Evolutionary conservation across 78 protist species (phyloP), one percentile per base, ranked within the genome.

Genomic region (Polysphondylium violaceum): DNA sequence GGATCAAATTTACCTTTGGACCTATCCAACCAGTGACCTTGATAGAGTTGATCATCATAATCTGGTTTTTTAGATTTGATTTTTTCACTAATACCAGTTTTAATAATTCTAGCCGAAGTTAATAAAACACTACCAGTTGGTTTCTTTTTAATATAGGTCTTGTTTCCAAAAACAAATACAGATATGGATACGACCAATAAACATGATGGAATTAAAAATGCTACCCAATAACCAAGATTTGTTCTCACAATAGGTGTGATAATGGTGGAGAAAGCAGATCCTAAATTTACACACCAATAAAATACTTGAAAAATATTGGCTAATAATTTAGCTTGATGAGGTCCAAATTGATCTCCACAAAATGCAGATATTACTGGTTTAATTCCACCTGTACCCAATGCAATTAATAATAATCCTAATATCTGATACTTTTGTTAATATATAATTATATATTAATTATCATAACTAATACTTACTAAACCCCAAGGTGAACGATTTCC

Each of bases 341-440:
- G 47, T 1, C 79, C 60, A 23, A 96, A 61, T 74, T 96, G 98
- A 41, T 96, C 98, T 33, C 96, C 98, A 60, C 93, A 87, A 29
- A 96, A 88, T 36, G 94, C 51, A 6, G 92, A 69, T 3, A 90
- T 87, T 2, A 91, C 76, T 27, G 91, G 87, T 76, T 88, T 74
- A 23, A 83, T 71, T 43, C 98, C 98, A 29, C 98, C 98, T 3
- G 96, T 96, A 60, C 97, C 96, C 11, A 96, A 6, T 1, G 95
- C 88, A 53, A 96, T 79, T 21, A 93, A 40, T 3, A 69, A 25
- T 33, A 96, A 74, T 21, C 95, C 96, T n/a, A 90, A 3, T 1
- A 74, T 27, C 11, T 38, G 33, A 38, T 23, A 35, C 3, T 38
- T 50, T 35, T 55, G 1, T 58, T 58, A 2, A 11, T 58, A 9